Base-by-base conservation (phyloP, 2,329 filamentous ascomycete genomes). In the Harringtonia aguacate region DNA sequence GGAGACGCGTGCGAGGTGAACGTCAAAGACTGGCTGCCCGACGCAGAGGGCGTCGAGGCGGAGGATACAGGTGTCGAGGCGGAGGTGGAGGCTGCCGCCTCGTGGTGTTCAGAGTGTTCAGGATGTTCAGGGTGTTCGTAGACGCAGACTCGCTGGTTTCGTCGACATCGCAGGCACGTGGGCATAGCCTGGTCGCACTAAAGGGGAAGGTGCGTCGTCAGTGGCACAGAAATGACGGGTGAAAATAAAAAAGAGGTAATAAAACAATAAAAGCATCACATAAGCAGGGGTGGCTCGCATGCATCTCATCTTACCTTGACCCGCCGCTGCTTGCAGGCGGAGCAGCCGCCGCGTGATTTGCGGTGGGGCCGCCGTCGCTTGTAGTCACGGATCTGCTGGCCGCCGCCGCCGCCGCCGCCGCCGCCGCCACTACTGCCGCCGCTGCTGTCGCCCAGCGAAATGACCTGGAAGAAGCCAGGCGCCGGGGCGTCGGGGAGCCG, bases 361-460 rank as follows among this genome's bases (percentile, higher is more conserved):
- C 44, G 51, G 42, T 55, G 53, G 18, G 49, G 47, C 22, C 47
- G 46, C 2, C 53, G 51, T 2, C 47, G 47, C 41, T 50, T 53
- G 45, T 54, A 53, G 10, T 54, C 51, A 10, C 50, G 49, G 21
- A 42, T 44, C 38, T 52, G 48, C 36, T 43, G 46, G 18, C 27
- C 20, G 27, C 31, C 18, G 21, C 31, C 35, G 28, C 63, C 3
- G 36, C 41, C 45, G 7, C 29, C 36, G 8, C 63, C 2, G 73
- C 46, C 41, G 13, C n/a, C n/a, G n/a, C n/a, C 24, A 27, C 10
- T 27, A 22, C 31, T 20, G 22, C 33, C 35, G 24, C 63, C 3
- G 36, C 40, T 43, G 7, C 29, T 33, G 9, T 63, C 2, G 73
- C 46, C 41, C 9, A 54, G 50, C 15, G 50, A 46, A 13, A 54